Conservation (phyloP, 331 rosid species). For the Quercus tomentella region DNA sequence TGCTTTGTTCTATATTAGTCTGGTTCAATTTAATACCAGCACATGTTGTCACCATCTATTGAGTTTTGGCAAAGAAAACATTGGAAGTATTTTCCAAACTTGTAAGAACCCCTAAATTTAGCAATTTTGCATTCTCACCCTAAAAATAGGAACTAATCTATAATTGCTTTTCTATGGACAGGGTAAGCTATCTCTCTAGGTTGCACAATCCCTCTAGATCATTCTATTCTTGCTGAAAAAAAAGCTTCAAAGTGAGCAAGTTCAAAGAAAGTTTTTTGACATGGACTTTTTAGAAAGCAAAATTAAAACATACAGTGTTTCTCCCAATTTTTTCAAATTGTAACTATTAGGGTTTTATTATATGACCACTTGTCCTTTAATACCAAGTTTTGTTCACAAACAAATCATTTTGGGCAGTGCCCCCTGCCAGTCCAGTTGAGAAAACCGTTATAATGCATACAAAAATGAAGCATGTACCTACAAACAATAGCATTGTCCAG, state of each 20-base stretch:
- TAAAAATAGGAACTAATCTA: too few relatives aligned
- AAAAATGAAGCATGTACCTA: conserved; percentile 46
- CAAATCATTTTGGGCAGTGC: conserved; percentile 1
- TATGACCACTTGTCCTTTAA: background rate
- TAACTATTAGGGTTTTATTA: background rate
- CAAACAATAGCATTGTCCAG: conserved; percentile 79
- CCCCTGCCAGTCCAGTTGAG: background rate
- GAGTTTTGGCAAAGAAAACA: background rate
- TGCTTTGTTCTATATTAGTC: background rate
- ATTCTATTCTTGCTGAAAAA: too few relatives aligned
- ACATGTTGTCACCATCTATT: background rate
- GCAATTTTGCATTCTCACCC: too few relatives aligned
- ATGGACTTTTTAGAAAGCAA: background rate
- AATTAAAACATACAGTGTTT: background rate
- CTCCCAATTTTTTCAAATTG: background rate
- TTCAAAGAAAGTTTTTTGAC: background rate
- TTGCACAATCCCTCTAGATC: too few relatives aligned
- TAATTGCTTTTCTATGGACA: background rate
- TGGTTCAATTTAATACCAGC: conserved; percentile 1
- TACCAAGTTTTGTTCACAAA: background rate
- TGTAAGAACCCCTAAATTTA: too few relatives aligned
- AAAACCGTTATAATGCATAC: background rate
- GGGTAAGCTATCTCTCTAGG: background rate
- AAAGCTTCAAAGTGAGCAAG: background rate
- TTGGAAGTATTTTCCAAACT: background rate